A percentile compares a stretch with the other conserved stretches of the same genome.
These are phyloP conservation scores for Eimeria acervulina DNA, from an alignment of 169 alveolate species.

Conservation along the genomic window DNA sequence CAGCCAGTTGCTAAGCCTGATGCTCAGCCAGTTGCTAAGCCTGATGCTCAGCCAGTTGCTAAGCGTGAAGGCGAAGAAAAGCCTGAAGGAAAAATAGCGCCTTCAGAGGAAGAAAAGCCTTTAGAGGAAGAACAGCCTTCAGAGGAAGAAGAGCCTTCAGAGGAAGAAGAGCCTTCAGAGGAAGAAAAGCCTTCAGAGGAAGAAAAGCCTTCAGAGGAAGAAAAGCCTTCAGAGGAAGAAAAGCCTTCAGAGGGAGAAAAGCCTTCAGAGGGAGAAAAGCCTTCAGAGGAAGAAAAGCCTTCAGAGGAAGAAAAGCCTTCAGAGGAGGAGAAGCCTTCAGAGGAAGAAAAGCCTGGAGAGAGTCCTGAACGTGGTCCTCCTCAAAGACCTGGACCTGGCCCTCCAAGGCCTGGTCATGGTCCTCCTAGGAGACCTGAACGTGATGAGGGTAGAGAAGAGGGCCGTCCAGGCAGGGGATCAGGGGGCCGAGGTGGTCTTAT, in stretches of 20 bases:
- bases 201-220: background rate
- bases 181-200: background rate
- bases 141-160: background rate
- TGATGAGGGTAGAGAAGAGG: background rate
- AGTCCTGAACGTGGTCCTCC: constrained; percentile 20
- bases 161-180: background rate
- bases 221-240: background rate
- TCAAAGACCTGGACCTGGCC: background rate
- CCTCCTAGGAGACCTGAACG: background rate
- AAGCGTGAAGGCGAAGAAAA: background rate
- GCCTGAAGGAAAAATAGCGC: background rate
- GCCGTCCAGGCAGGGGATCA: background rate
- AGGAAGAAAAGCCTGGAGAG: background rate
- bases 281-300: background rate
- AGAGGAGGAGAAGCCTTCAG: background rate
- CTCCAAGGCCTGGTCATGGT: background rate
- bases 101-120: background rate
- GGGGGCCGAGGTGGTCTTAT: background rate
- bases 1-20: background rate
- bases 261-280: background rate
- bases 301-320: background rate
- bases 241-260: background rate
- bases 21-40: background rate
- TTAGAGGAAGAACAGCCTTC: background rate
- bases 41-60: background rate